A percentile compares a stretch with the other conserved stretches of the same genome.
Conservation (phyloP, 495 filamentous ascomycete genomes). For the Lophiotrema nucula region DNA sequence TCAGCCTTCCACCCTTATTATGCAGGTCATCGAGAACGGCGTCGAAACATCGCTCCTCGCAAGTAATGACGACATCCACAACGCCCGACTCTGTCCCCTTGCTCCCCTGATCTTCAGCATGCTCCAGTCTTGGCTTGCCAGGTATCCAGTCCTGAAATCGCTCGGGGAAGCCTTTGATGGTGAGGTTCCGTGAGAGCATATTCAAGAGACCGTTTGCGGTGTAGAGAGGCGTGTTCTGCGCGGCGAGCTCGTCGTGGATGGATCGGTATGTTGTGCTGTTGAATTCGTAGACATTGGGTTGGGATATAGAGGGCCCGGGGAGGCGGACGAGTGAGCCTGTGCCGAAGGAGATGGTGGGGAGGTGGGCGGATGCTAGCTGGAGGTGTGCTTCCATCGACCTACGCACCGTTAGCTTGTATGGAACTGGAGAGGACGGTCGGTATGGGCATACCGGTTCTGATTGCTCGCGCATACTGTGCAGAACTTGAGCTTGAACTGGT, state of each 20-base stretch:
- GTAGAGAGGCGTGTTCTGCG: slow-evolving; percentile 87
- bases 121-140: slow-evolving; percentile 72
- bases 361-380: slow-evolving; percentile 77
- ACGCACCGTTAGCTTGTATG: slow-evolving; percentile 17
- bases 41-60: slow-evolving; percentile 98
- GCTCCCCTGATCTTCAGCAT: slow-evolving; percentile 35
- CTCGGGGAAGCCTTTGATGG: slow-evolving; percentile 92
- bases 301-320: slow-evolving; percentile 83
- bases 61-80: slow-evolving; percentile 94
- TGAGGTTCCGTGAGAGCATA: slow-evolving; percentile 90
- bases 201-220: slow-evolving; percentile 86
- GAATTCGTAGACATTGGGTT: slow-evolving; percentile 97
- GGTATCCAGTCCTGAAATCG: slow-evolving; percentile 98
- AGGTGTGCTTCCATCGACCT: slow-evolving; percentile 98
- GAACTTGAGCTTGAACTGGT: slow-evolving; percentile 78
- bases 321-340: slow-evolving; percentile 94
- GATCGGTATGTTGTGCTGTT: slow-evolving; percentile 88
- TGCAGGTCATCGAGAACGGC: slow-evolving; percentile 93
- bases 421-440: background rate
- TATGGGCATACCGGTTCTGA: slow-evolving; percentile 70
- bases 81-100: slow-evolving; percentile 84
- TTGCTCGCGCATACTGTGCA: slow-evolving; percentile 99
- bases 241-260: slow-evolving; percentile 84
- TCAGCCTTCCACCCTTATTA: slow-evolving; percentile 75
- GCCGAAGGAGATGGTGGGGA: slow-evolving; percentile 95